These are phyloP conservation scores for Penicillium cosmopolitanum DNA, from an alignment of 495 filamentous ascomycete species.

Conservation along the genomic window DNA sequence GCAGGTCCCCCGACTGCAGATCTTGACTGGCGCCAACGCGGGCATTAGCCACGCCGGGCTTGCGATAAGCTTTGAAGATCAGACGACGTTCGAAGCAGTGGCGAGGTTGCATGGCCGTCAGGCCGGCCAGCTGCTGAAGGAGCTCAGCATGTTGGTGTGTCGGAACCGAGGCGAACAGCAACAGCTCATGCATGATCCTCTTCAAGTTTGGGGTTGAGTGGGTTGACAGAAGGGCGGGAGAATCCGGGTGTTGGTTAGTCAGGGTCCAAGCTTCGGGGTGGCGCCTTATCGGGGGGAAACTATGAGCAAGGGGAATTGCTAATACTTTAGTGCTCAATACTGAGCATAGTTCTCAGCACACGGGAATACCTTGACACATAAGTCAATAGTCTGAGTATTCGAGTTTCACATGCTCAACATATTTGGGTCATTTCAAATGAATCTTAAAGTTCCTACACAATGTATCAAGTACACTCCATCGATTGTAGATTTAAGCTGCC, in stretches of 20 bases:
- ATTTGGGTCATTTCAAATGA: too few species aligned
- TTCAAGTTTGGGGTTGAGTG: slow-evolving; percentile 4
- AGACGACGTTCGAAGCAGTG: slow-evolving; percentile 62
- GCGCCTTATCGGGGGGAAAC: slow-evolving; percentile 4
- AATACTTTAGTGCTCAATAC: not conserved
- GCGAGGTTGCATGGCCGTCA: slow-evolving; percentile 68
- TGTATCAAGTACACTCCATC: too few species aligned
- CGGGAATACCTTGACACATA: too few species aligned
- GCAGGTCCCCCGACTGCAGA: slow-evolving; percentile 43
- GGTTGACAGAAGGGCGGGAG: slow-evolving; percentile 21
- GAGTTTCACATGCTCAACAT: too few species aligned
- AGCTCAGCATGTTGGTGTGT: slow-evolving; percentile 58
- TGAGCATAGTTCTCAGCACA: not conserved
- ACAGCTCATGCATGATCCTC: slow-evolving; percentile 48
- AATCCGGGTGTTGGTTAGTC: slow-evolving; percentile 34
- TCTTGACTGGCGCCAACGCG: slow-evolving; percentile 51
- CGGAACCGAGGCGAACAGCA: slow-evolving; percentile 54
- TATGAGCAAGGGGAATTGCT: slow-evolving; percentile 4
- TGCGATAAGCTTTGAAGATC: slow-evolving; percentile 66
- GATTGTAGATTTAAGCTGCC: too few species aligned
- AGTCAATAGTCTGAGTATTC: too few species aligned
- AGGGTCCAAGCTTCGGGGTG: slow-evolving; percentile 23
- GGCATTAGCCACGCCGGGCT: slow-evolving; percentile 38
- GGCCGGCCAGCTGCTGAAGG: slow-evolving; percentile 67
- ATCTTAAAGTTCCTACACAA: too few species aligned